Base-by-base conservation (phyloP, 1,284 basidiomycete genomes). In the Irpex sp. region DNA sequence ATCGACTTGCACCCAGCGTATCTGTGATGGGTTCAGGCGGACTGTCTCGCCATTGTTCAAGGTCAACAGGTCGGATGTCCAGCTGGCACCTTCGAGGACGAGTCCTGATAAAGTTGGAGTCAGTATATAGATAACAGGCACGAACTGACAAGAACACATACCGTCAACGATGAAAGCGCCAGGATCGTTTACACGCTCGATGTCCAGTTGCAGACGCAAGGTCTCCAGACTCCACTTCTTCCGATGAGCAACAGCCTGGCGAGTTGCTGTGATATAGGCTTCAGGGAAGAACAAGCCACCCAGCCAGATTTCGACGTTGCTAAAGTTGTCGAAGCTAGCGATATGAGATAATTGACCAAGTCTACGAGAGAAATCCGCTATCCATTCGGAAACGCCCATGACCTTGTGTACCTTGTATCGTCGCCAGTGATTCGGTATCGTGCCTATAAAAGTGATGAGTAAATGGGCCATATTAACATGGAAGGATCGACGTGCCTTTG, bases 251-350 rank as follows among this genome's bases (percentile, higher is more conserved):
- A 96, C 91, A 15, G 92, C 88, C 76, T 98, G 96, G 60, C 96
- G 85, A 1, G 94, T 96, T 1, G 96, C 96, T 0, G 96, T 97
- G 70, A 98, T 85, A 75, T 95, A 97, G 2, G 94, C 95, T 72
- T 96, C 94, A 1, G 96, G 96, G 83, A 94, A 96, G 85, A 98
- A 97, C 60, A 98, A 76, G 0, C 93, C 93, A 38, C 96, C 95
- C 11, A 97, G 83, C 91, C 93, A 94, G 47, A 94, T 90, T 74
- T 92, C 89, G 40, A 95, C 82, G 66, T 92, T 82, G 66, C 81
- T 85, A 63, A 92, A 77, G 69, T 84, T 85, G 66, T 89, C 85
- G 62, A 89, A 80, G 5, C 78, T 74, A 0, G 92, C 87, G 65
- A 97, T 88, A n/a, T 80, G 77, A 63, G 94, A 86, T 44, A 98